Evolutionary conservation across 2,329 filamentous ascomycete genomes (phyloP).

Genomic region (Volutella citrinella): DNA sequence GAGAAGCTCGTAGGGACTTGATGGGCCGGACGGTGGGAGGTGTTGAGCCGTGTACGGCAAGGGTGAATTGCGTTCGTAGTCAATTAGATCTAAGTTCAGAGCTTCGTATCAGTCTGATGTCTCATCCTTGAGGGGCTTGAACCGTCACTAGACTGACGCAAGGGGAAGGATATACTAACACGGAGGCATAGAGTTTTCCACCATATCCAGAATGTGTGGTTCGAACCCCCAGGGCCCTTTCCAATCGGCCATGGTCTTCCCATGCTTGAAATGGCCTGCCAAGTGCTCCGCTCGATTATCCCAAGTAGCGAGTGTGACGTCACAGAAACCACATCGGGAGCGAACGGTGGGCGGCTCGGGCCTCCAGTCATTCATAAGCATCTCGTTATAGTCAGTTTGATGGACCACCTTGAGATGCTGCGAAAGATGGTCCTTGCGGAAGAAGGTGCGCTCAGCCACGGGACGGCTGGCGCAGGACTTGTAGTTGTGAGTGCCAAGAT

Average conservation of each 20-base stretch:
- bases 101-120: slow-evolving; percentile 43
- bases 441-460: slow-evolving; percentile 60
- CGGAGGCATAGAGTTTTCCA: slow-evolving; percentile 65
- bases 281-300: slow-evolving; percentile 58
- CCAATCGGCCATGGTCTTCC: slow-evolving; percentile 66
- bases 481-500: slow-evolving; percentile 58
- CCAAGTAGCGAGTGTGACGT: slow-evolving; percentile 60
- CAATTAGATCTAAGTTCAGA: slow-evolving; percentile 56
- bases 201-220: slow-evolving; percentile 55
- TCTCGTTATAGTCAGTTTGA: slow-evolving; percentile 56
- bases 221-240: slow-evolving; percentile 70
- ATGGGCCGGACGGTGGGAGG: slow-evolving; percentile 43
- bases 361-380: slow-evolving; percentile 66
- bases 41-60: slow-evolving; percentile 50
- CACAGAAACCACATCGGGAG: slow-evolving; percentile 65
- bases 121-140: no score
- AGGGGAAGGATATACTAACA: slow-evolving; percentile 48
- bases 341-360: slow-evolving; percentile 58
- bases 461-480: slow-evolving; percentile 65
- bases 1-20: slow-evolving; percentile 60
- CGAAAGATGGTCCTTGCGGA: slow-evolving; percentile 63
- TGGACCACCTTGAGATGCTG: slow-evolving; percentile 64
- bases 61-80: slow-evolving; percentile 57
- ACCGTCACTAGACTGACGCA: slow-evolving; percentile 34
- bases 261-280: slow-evolving; percentile 65